A percentile compares a stretch with the other conserved stretches of the same genome.
Conservation (phyloP, 1,284 basidiomycete species). For the Melanopsichium pennsylvanicum region DNA sequence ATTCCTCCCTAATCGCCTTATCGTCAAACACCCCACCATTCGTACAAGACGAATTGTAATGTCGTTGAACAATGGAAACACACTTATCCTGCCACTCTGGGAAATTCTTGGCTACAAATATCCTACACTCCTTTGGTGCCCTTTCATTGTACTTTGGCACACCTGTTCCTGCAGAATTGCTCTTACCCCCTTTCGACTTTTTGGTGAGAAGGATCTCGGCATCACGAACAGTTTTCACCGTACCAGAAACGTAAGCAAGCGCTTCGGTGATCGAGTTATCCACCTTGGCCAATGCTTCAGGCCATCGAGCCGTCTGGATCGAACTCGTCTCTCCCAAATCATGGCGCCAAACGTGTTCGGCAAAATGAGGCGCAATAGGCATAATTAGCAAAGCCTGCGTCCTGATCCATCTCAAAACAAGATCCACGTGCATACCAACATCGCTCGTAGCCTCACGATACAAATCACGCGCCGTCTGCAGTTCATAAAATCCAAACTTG, state of each 20-base stretch:
- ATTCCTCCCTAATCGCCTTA: constrained; percentile 75
- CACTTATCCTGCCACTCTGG: constrained; percentile 91
- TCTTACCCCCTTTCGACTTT: constrained; percentile 58
- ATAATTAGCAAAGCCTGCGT: constrained; percentile 79
- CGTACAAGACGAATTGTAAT: constrained; percentile 74
- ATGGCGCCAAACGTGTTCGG: constrained; percentile 85
- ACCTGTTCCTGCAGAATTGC: constrained; percentile 13
- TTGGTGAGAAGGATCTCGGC: constrained; percentile 72
- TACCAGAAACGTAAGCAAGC: constrained; percentile 79
- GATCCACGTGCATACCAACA: constrained; percentile 84
- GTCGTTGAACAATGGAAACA: constrained; percentile 77
- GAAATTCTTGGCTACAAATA: constrained; percentile 90
- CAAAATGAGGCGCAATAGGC: constrained; percentile 93
- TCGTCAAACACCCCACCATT: constrained; percentile 83
- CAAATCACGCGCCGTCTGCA: constrained; percentile 91
- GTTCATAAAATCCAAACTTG: constrained; percentile 95
- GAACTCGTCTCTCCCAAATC: constrained; percentile 79
- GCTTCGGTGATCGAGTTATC: constrained; percentile 71
- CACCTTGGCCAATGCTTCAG: constrained; percentile 70
- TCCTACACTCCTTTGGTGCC: constrained; percentile 77
- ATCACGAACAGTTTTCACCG: constrained; percentile 87
- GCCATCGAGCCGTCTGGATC: constrained; percentile 84
- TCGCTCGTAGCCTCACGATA: constrained; percentile 88
- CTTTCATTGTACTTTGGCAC: constrained; percentile 58
- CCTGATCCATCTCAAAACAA: constrained; percentile 81